These are phyloP conservation scores for Bipolaris gigantea DNA, from an alignment of 2,329 filamentous ascomycete genomes.

Conservation along the genomic window DNA sequence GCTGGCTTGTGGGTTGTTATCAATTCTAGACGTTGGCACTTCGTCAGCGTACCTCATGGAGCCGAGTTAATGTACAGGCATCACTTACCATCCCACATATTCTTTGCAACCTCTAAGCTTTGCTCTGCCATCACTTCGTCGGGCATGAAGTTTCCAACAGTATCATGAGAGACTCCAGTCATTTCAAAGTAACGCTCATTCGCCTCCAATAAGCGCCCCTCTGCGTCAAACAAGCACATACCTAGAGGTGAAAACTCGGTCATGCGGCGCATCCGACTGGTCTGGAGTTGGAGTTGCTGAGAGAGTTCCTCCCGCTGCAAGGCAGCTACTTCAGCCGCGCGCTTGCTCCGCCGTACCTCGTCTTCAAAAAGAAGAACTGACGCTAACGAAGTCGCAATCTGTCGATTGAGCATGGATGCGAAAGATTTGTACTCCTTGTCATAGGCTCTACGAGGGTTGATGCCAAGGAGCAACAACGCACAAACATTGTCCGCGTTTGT, in stretches of 20 bases:
- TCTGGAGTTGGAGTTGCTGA: slow-evolving; percentile 34
- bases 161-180: slow-evolving; percentile 48
- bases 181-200: slow-evolving; percentile 55
- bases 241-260: slow-evolving; percentile 39
- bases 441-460: slow-evolving; percentile 40
- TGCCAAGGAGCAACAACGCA: slow-evolving; percentile 37
- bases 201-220: slow-evolving; percentile 47
- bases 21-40: slow-evolving; percentile 20
- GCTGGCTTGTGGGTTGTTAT: slow-evolving; percentile 41
- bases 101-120: slow-evolving; percentile 36
- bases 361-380: slow-evolving; percentile 40
- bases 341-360: slow-evolving; percentile 33
- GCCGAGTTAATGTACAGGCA: not conserved
- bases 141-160: slow-evolving; percentile 48
- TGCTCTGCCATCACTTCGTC: slow-evolving; percentile 46
- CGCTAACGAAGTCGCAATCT: slow-evolving; percentile 39
- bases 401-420: slow-evolving; percentile 35
- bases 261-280: slow-evolving; percentile 40
- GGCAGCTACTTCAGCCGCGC: slow-evolving; percentile 32
- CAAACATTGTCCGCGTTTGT: slow-evolving; percentile 37
- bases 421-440: slow-evolving; percentile 40
- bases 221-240: slow-evolving; percentile 42
- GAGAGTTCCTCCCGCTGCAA: slow-evolving; percentile 34
- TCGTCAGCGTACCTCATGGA: not conserved
- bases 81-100: slow-evolving; percentile 43